Base-by-base conservation (phyloP, 73 alveolate genomes). In the Urostyla sp. region DNA sequence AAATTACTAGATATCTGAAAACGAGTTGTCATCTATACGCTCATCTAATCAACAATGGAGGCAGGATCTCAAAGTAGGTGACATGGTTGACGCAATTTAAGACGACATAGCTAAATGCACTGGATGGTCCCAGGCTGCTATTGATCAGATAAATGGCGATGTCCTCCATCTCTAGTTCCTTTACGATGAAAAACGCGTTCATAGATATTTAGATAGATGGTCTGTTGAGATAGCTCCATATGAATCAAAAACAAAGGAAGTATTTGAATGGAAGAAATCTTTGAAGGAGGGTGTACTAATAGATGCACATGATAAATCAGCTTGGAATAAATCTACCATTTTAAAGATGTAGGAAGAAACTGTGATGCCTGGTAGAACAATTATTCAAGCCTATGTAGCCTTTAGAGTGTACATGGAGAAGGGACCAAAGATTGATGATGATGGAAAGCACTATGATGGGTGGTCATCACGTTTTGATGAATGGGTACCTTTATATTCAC, bases 401-500 rank as follows among this genome's bases (percentile, higher is more conserved):
- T 91, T 63, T 75, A 74, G 97, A 57, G 87, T 91, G 0, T 91
- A 91, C 53, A 82, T 74, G 24, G 89, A 61, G 21, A 75, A 77
- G 28, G 97, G 95, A 40, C 80, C 48, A 35, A 78, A 84, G 59
- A 43, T 43, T 21, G 97, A 91, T 40, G 88, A 73, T 11, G 43
- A 51, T 20, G 85, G 89, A 4, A 77, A 56, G 32, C 43, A 74
- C 30, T 91, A 69, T 61, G 87, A 77, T 24, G 97, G 97, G 6
- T 91, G 97, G 97, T 67, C 84, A 21, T 40, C 59, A 27, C 63
- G 79, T 40, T 91, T 78, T 49, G 97, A 91, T 59, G 94, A 91
- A 49, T 88, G 97, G 89, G 40, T 91, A 37, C 67, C 91, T 32
- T 75, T 80, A 28, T 63, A 75, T 26, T 73, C 88, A 18, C 97